Evolutionary conservation across 192 early-diverging fungal genomes (phyloP), one percentile per base, ranked within the genome.

Genomic region (Podila epigama): DNA sequence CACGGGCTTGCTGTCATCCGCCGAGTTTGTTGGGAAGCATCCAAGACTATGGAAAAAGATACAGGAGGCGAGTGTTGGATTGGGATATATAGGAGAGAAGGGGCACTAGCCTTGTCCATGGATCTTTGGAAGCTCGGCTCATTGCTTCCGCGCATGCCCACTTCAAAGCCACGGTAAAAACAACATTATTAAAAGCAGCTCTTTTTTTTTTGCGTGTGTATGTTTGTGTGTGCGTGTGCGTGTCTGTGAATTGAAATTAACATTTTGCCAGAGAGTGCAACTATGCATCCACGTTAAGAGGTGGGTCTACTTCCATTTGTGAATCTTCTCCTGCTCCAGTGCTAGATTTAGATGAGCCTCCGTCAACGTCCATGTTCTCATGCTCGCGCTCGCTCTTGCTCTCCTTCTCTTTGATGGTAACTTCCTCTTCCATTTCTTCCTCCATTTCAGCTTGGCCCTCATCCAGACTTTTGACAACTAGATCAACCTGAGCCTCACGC

Each of bases 391-490:
- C 34, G 29, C 67, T 54, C 0, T 34, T 11, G 25, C 68, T 54
- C 54, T 77, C 73, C 52, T 77, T 77, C 40, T 68, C 72, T 39
- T 68, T 68, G 16, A 63, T 63, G 25, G 66, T 60, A 25, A 66
- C 59, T 9, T 55, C 51, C 11, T 68, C 73, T 18, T 77, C 73
- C 73, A 77, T 77, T 34, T 68, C 73, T 8, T 77, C 73, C 53
- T 77, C 73, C 73, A 77, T 77, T 39, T 77, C 73, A 9, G 73
- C 73, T 15, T 77, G 73, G 10, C 73, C 73, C 5, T 77, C 66
- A 55, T 77, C 73, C 54, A 77, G 27, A 16, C 73, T 61, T 27
- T 77, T 77, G 42, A 77, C 73, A 16, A 77, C 73, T 66, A 77
- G 28, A 12, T 77, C 73, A 4, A 77, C 73, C 11, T 68, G 55